These are phyloP conservation scores for Penicillium sp. DNA, from an alignment of 2,329 filamentous ascomycete genomes.

Conservation along the genomic window DNA sequence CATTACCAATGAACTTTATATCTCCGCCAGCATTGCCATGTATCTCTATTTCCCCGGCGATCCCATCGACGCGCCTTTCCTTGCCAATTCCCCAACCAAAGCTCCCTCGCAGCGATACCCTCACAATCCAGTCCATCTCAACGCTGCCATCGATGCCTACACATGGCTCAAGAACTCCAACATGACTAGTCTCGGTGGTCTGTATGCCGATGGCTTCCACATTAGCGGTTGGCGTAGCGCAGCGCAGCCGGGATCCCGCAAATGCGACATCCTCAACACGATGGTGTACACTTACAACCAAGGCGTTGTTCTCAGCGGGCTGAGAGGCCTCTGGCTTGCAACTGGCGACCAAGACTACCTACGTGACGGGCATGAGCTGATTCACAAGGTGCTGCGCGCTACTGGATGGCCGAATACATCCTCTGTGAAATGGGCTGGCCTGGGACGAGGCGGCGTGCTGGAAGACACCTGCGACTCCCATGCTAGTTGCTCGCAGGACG, in stretches of 20 bases:
- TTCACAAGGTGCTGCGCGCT: constrained; percentile 73
- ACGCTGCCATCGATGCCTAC: constrained; percentile 76
- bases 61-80: constrained; percentile 70
- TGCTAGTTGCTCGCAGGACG: constrained; percentile 77
- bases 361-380: constrained; percentile 75
- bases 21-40: constrained; percentile 84
- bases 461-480: constrained; percentile 81
- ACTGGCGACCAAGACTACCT: constrained; percentile 75
- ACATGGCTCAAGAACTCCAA: constrained; percentile 76
- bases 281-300: constrained; percentile 98
- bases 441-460: constrained; percentile 78
- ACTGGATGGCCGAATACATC: constrained; percentile 68
- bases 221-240: constrained; percentile 66
- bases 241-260: constrained; percentile 64
- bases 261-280: constrained; percentile 79
- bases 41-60: constrained; percentile 88
- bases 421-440: constrained; percentile 65
- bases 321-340: constrained; percentile 76
- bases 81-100: constrained; percentile 32
- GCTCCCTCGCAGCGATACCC: constrained; percentile 39
- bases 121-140: constrained; percentile 67
- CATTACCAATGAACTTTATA: constrained; percentile 90
- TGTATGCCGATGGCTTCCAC: constrained; percentile 89
- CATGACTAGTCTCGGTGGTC: constrained; percentile 75
- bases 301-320: constrained; percentile 81